These are phyloP conservation scores for Lactarius pseudohatsudake DNA, from an alignment of 768 basidiomycete genomes.

Conservation along the genomic window DNA sequence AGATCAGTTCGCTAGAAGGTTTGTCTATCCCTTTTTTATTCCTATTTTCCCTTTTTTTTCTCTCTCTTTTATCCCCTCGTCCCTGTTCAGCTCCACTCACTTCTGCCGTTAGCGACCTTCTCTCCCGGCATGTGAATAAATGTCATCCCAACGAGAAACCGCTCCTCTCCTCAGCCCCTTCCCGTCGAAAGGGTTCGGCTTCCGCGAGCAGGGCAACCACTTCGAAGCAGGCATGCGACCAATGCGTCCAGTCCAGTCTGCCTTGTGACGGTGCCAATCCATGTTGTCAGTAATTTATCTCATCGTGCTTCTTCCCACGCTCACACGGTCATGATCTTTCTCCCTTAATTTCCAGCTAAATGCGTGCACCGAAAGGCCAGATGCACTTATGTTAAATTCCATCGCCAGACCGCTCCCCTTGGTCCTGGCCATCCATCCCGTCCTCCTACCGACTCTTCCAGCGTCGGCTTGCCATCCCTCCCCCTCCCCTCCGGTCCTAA, in stretches of 20 bases:
- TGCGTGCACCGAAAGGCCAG: constrained; percentile 67
- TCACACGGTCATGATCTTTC: constrained; percentile 10
- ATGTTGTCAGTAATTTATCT: constrained; percentile 52
- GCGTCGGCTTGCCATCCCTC: constrained; percentile 9
- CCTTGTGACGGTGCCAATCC: constrained; percentile 81
- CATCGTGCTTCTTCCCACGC: constrained; percentile 10
- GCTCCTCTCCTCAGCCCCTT: constrained; percentile 39
- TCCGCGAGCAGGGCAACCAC: constrained; percentile 72
- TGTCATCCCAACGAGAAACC: constrained; percentile 80
- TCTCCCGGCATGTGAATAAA: constrained; percentile 85
- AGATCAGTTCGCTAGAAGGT: constrained; percentile 89
- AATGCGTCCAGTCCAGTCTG: constrained; percentile 72
- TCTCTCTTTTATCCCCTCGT: constrained; percentile 10
- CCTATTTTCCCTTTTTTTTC: background rate
- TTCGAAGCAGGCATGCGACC: constrained; percentile 82
- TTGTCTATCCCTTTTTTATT: constrained; percentile 21
- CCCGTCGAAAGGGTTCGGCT: constrained; percentile 64
- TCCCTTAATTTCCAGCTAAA: constrained; percentile 51
- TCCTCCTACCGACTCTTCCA: constrained; percentile 15
- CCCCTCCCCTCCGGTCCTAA: constrained; percentile 15
- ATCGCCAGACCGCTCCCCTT: constrained; percentile 75
- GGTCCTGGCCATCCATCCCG: constrained; percentile 63
- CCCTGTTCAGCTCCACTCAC: background rate
- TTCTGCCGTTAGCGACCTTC: constrained; percentile 59
- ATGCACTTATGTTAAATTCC: constrained; percentile 82